Percentiles rank a stretch among this genome's conserved stretches.
phyloP scores from a whole-genome alignment of 2,329 filamentous ascomycete genomes.

The Hawksworthiomyces lignivorus region DNA sequence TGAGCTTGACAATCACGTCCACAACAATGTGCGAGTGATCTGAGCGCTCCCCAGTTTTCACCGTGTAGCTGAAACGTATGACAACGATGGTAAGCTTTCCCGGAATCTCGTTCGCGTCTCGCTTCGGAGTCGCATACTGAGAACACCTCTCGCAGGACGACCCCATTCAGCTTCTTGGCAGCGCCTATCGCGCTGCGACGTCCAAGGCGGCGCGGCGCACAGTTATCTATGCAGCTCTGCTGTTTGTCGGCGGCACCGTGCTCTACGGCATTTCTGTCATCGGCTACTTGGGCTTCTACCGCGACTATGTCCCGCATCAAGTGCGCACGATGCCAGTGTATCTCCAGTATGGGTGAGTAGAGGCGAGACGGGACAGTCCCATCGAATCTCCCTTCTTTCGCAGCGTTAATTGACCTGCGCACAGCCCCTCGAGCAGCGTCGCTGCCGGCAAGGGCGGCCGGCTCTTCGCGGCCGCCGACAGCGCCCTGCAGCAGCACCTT shows the following conservation, averaged over 20 bases:
- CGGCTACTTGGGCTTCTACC: constrained; percentile 46
- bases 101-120: no score
- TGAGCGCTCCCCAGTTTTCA: no score
- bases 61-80: no score
- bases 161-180: not conserved
- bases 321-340: constrained; percentile 45
- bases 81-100: no score
- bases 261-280: constrained; percentile 41
- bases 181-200: constrained; percentile 31
- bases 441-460: not conserved
- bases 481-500: not conserved
- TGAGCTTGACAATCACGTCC: no score
- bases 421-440: not conserved
- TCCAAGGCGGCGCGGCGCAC: constrained; percentile 44
- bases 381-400: no score
- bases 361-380: no score
- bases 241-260: constrained; percentile 32
- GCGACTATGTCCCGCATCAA: constrained; percentile 48
- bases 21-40: no score
- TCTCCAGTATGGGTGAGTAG: constrained; percentile 52
- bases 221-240: constrained; percentile 39
- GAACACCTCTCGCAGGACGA: no score
- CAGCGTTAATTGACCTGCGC: no score
- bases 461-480: constrained; percentile 1
- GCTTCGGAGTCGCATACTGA: no score